Conservation (phyloP, 2,329 filamentous ascomycete species). For the Alternaria hordeiaustralica region DNA sequence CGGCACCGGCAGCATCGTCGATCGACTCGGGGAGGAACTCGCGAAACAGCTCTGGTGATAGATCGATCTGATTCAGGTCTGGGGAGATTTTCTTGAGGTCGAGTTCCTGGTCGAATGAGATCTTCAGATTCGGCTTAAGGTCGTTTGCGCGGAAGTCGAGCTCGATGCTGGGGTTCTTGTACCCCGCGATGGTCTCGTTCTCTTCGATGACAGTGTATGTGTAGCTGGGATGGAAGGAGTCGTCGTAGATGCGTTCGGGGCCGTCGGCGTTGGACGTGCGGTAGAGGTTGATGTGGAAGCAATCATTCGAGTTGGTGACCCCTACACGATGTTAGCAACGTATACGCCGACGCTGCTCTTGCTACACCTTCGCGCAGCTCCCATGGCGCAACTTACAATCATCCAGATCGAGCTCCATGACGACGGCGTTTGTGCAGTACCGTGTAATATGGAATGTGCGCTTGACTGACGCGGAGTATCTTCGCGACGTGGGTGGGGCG, state of each 20-base stretch:
- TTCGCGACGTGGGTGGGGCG: conserved; percentile 4
- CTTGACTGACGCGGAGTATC: background rate
- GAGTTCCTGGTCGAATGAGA: conserved; percentile 75
- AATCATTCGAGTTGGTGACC: conserved; percentile 46
- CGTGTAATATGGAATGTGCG: background rate
- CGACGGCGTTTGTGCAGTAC: background rate
- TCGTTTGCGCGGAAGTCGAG: conserved; percentile 75
- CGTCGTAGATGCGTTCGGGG: conserved; percentile 54
- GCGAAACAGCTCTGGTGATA: conserved; percentile 64
- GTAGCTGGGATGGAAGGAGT: conserved; percentile 81
- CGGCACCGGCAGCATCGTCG: conserved; percentile 35
- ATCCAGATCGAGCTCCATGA: conserved; percentile 35
- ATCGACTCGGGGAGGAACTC: conserved; percentile 52
- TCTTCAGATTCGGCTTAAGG: conserved; percentile 76
- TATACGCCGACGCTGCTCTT: background rate
- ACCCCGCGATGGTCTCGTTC: conserved; percentile 90
- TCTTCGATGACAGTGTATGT: conserved; percentile 94
- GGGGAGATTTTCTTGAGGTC: conserved; percentile 70
- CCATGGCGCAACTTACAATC: conserved; percentile 37
- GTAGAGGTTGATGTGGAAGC: conserved; percentile 47
- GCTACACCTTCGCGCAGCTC: background rate
- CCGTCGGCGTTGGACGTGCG: conserved; percentile 31
- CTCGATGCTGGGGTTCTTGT: conserved; percentile 78
- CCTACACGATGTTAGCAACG: conserved; percentile 23
- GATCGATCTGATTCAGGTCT: conserved; percentile 69